Evolutionary conservation across 352 stramenopile genomes (phyloP).

Genomic region (Pythium scleroteichum): DNA sequence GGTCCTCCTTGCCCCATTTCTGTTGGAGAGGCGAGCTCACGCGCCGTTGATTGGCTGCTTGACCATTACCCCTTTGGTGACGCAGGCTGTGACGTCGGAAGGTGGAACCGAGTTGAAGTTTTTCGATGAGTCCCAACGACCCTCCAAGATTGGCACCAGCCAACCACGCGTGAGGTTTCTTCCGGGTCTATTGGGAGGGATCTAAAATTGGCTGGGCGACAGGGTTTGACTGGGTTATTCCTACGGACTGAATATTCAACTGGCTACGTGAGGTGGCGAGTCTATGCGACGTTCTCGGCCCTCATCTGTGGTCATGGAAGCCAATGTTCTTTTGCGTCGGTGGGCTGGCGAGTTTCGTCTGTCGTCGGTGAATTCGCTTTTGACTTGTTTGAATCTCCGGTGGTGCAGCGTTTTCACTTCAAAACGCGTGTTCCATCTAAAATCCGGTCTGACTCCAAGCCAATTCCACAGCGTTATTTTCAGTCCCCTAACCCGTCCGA

Average conservation of each 20-base stretch:
- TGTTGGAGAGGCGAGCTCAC: background rate
- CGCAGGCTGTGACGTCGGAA: slow-evolving; percentile 15
- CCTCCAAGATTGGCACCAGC: background rate
- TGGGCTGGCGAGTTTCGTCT: too few species aligned
- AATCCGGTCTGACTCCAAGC: background rate
- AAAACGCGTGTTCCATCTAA: background rate
- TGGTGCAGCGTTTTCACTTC: too few species aligned
- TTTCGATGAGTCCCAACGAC: background rate
- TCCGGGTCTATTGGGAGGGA: background rate
- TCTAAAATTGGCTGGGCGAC: background rate
- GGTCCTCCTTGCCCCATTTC: slow-evolving; percentile 8
- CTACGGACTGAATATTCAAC: slow-evolving; percentile 8
- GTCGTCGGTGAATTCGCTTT: too few species aligned
- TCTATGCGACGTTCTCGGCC: background rate
- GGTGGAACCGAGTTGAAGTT: slow-evolving; percentile 15
- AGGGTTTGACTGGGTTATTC: background rate
- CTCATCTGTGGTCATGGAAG: background rate
- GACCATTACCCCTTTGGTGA: slow-evolving; percentile 6
- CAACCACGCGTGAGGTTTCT: too few species aligned
- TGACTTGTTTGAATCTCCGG: background rate
- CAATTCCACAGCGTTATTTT: slow-evolving; percentile 25
- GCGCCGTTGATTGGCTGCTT: slow-evolving; percentile 13
- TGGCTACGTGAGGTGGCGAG: background rate
- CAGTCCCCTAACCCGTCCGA: slow-evolving; percentile 14
- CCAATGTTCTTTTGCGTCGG: background rate